Conservation (phyloP, 176 grass and related monocot genomes). For the Cymbopogon citratus region DNA sequence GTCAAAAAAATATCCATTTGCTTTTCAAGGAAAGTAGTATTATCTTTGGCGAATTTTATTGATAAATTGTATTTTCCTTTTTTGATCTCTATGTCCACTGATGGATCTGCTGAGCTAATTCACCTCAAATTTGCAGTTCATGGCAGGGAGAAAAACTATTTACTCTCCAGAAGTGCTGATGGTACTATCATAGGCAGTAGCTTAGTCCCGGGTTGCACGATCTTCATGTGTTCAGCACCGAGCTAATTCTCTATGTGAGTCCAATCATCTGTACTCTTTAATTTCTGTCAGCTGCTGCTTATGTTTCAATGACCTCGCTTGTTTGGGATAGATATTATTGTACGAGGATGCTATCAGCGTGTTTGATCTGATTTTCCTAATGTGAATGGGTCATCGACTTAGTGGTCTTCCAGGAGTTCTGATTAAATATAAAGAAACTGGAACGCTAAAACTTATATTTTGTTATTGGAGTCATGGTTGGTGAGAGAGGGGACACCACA, state of each 20-base stretch:
- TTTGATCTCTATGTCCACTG: too few species aligned
- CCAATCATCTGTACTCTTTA: background rate
- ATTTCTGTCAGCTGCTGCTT: background rate
- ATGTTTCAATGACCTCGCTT: slow-evolving; percentile 14
- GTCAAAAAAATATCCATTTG: too few species aligned
- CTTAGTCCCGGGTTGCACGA: too few species aligned
- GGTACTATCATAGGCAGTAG: too few species aligned
- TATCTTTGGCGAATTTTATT: too few species aligned
- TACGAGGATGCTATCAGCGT: background rate
- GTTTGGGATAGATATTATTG: background rate
- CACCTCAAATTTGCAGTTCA: too few species aligned
- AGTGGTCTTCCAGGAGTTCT: background rate
- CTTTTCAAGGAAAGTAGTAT: too few species aligned
- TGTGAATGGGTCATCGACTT: background rate
- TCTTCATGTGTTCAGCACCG: too few species aligned
- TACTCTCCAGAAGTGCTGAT: too few species aligned
- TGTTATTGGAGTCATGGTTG: background rate
- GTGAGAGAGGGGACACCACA: slow-evolving; percentile 1
- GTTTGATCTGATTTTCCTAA: slow-evolving; percentile 21
- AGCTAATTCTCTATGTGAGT: slow-evolving; percentile 76
- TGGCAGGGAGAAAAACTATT: too few species aligned
- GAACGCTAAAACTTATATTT: background rate
- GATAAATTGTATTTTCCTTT: too few species aligned
- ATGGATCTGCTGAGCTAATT: too few species aligned
- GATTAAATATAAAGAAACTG: background rate